Conservation (phyloP, 306 rosid genomes). For the cucumber (Cucumis sativus) region DNA sequence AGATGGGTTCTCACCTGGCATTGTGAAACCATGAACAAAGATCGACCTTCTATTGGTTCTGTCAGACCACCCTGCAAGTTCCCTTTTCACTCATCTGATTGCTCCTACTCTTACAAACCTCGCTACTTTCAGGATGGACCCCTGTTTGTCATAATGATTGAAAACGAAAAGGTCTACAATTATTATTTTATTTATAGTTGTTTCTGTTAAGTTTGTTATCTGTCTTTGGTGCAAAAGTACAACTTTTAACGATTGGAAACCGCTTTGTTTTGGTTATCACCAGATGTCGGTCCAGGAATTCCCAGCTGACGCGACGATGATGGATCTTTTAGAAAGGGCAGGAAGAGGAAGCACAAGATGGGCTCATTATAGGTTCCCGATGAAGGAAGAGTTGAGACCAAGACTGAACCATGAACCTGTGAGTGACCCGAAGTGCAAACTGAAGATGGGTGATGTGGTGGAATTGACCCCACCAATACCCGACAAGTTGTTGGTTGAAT, state of each 20-base stretch:
- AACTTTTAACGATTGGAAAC: background rate
- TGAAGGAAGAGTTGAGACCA: conserved; percentile 91
- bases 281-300: conserved; percentile 99
- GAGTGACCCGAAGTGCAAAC: conserved; percentile 55
- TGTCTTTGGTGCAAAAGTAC: background rate
- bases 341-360: conserved; percentile 62
- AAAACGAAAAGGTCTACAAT: conserved; percentile 72
- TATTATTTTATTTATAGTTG: background rate
- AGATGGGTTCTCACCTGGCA: conserved; percentile 99
- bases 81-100: conserved; percentile 72
- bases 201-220: background rate
- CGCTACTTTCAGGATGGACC: conserved; percentile 64
- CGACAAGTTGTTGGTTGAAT: conserved; percentile 60
- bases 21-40: conserved; percentile 80
- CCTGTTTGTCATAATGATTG: conserved; percentile 73
- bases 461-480: conserved; percentile 80
- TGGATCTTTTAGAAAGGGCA: conserved; percentile 54
- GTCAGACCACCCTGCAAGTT: conserved; percentile 73
- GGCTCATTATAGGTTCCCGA: conserved; percentile 60
- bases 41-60: conserved; percentile 45
- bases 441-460: conserved; percentile 92
- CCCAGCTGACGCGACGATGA: conserved; percentile 52
- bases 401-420: conserved; percentile 64
- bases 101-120: conserved; percentile 67
- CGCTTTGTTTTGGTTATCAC: background rate